Base-by-base conservation (phyloP, 129 eudicot genomes). In the Calendula officinalis region DNA sequence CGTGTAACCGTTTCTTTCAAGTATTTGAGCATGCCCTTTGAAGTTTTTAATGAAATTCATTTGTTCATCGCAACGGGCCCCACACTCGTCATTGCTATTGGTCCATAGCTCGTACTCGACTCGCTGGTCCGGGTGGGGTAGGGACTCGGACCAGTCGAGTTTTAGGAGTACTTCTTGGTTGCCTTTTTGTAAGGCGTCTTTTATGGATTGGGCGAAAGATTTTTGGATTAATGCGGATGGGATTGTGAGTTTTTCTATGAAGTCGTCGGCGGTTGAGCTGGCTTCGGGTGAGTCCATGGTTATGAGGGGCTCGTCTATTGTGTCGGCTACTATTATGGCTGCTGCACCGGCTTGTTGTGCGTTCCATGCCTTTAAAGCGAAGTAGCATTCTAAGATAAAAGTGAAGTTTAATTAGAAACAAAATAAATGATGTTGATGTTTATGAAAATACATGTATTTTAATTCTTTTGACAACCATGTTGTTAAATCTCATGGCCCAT, bases 101-200 rank as follows among this genome's bases (percentile, higher is more conserved):
- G 99, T 94, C 99, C 99, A 94, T 8, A 94, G 61, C 75, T 94
- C 99, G 45, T 85, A 94, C 70, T 94, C 99, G 12, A 94, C 99
- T 70, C 95, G 62, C 6, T 84, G 73, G 71, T 94, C 99, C 0
- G 99, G 99, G 65, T 88, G 94, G 64, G 99, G 99, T 83, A 94
- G 57, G 8, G 99, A 88, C 72, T 94, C 99, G n/a, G 85, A 78
- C 99, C 99, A 94, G 84, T 94, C 99, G 12, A 94, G 72, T 50
- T 88, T 94, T 16, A 94, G 27, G 2, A 94, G 71, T 11, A 94
- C 92, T 30, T 83, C 87, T 4, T 94, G 80, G 8, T 85, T 78
- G 0, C 78, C 80, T 62, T 83, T 80, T 62, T 79, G 73, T 50
- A 94, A 56, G 66, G 95, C 81, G 3, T 75, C 74, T 79, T 83